A percentile compares a stretch with the other conserved stretches of the same genome.
phyloP scores from a whole-genome alignment of 1,284 basidiomycete genomes.

The Sporisorium iseilematis-ciliati region DNA sequence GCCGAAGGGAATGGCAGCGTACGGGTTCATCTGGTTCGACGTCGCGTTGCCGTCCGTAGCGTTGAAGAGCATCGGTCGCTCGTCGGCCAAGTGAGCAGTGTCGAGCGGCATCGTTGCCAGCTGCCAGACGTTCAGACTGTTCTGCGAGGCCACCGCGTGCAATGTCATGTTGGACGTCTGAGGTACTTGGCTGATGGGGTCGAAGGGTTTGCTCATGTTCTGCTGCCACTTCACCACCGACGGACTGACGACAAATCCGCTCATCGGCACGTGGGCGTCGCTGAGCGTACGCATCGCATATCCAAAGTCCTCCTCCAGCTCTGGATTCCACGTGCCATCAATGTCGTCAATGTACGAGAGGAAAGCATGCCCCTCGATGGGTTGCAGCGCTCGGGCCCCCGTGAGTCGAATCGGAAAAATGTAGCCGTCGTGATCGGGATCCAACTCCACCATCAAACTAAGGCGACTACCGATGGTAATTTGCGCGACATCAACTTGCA shows the following conservation, averaged over 20 bases:
- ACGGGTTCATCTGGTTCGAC: constrained; percentile 40
- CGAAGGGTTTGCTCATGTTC: constrained; percentile 35
- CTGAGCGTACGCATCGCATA: constrained; percentile 24
- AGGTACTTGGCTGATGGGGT: constrained; percentile 30
- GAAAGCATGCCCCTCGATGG: constrained; percentile 51
- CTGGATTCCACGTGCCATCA: constrained; percentile 25
- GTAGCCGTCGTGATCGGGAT: constrained; percentile 20
- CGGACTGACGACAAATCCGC: constrained; percentile 28
- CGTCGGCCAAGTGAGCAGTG: constrained; percentile 46
- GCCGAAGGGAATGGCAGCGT: constrained; percentile 39
- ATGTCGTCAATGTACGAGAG: constrained; percentile 48
- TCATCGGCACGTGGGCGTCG: constrained; percentile 37
- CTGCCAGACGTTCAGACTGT: constrained; percentile 57
- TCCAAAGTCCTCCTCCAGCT: constrained; percentile 38
- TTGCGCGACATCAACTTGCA: constrained; percentile 45
- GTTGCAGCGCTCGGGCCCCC: constrained; percentile 43
- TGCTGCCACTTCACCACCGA: constrained; percentile 47
- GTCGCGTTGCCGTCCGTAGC: constrained; percentile 33
- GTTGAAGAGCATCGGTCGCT: constrained; percentile 51
- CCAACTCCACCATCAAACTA: constrained; percentile 53
- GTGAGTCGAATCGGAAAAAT: constrained; percentile 51
- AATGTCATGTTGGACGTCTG: constrained; percentile 45
- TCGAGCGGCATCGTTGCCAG: constrained; percentile 45
- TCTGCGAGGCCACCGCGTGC: constrained; percentile 53
- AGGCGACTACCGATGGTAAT: constrained; percentile 51